Base-by-base conservation (phyloP, 768 basidiomycete genomes). In the Pleurotus cornucopiae region DNA sequence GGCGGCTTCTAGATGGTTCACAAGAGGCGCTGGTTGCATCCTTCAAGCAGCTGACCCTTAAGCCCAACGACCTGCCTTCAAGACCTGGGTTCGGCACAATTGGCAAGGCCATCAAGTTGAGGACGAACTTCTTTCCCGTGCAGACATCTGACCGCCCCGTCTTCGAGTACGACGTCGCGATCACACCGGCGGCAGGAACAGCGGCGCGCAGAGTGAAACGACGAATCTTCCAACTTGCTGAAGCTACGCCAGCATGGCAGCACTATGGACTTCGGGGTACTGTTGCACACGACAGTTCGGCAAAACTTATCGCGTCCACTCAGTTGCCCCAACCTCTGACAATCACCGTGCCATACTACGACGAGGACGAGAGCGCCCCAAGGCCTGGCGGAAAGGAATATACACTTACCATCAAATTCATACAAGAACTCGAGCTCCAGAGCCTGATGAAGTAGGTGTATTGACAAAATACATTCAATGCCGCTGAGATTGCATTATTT, bases 111-210 rank as follows among this genome's bases (percentile, higher is more conserved):
- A 74, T 84, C 62, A 78, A 72, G 44, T 66, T 89, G 13, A 76
- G 88, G 5, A 76, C 86, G 46, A 90, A 89, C 62, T 88, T 84
- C 71, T 88, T 88, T 67, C 76, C 85, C 0, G 73, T 89, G 23
- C 73, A 72, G 46, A 66, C 82, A 7, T 76, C 77, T 1, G 76
- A 79, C 39, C 74, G 71, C 0, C 68, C 76, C 2, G 62, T 84
- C 6, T 83, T 75, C 63, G 88, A 90, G 56, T 90, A 89, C 63
- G 76, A 79, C 56, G 78, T 88, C 13, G 63, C 76, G 1, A 81
- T 87, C 30, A 67, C 74, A 5, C 84, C 85, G 0, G 67, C 71
- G n/a, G 72, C 74, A 5, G 74, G 75, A 34, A 79, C 79, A 0
- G 71, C 77, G 20, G 77, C 83, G 57, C 69, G 71, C 45, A 75